phyloP scores from a whole-genome alignment of 441 rosid genomes.

The Populus hybrid region DNA sequence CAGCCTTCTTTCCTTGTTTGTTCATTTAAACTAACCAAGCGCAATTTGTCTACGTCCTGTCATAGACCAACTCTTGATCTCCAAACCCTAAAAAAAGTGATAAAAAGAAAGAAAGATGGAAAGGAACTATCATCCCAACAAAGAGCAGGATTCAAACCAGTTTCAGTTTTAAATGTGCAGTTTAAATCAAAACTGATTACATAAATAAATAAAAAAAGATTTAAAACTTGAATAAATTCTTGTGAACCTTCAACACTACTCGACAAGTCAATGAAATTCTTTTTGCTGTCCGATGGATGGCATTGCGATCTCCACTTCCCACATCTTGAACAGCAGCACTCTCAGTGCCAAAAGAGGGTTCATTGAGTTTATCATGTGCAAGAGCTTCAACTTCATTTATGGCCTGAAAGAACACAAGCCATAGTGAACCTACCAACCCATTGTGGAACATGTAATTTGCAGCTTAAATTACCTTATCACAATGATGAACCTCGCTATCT shows the following conservation, averaged over 20 bases:
- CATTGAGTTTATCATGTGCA: neutral
- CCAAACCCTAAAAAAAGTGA: neutral
- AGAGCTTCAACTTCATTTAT: constrained; percentile 49
- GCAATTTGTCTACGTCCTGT: neutral
- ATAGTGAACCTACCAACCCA: neutral
- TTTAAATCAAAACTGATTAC: neutral
- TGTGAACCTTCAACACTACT: constrained; percentile 71
- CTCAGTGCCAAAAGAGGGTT: constrained; percentile 15
- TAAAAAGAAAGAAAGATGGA: neutral
- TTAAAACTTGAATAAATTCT: constrained; percentile 68
- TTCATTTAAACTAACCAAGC: neutral
- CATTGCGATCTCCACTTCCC: constrained; percentile 28
- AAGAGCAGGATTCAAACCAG: neutral
- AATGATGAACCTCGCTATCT: constrained; percentile 47
- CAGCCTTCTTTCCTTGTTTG: neutral
- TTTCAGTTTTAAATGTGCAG: neutral
- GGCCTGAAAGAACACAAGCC: constrained; percentile 35
- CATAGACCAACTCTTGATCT: neutral
- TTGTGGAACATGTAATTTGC: neutral
- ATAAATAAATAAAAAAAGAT: neutral
- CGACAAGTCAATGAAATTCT: constrained; percentile 84
- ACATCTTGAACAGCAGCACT: constrained; percentile 22
- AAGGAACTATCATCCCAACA: neutral
- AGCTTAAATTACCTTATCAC: constrained; percentile 41
- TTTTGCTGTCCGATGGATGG: constrained; percentile 46